Percentiles rank a stretch among this genome's conserved stretches.
phyloP scores from a whole-genome alignment of 140 eudicot species.

The Flaveria floridana region DNA sequence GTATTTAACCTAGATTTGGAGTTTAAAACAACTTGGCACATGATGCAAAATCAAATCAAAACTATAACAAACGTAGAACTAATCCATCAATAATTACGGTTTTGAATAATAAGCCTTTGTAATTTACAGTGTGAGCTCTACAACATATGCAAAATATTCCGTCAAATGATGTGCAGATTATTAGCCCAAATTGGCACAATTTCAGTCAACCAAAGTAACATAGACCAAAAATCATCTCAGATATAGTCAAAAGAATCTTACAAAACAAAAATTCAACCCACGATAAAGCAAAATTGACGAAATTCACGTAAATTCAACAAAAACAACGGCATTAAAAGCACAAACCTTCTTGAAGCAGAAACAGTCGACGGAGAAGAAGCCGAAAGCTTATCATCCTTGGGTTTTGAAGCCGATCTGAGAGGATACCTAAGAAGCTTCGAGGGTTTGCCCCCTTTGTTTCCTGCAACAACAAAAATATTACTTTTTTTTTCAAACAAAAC shows the following conservation, averaged over 20 bases:
- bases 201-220: background rate
- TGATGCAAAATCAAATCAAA: background rate
- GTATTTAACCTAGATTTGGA: background rate
- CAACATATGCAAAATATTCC: background rate
- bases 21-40: background rate
- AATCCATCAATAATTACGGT: background rate
- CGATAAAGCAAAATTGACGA: background rate
- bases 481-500: background rate
- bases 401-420: conserved; percentile 59
- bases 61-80: background rate
- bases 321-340: background rate
- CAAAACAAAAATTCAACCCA: background rate
- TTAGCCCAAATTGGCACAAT: background rate
- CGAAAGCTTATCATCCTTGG: conserved; percentile 53
- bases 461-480: conserved; percentile 23
- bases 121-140: too few relatives aligned
- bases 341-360: conserved; percentile 51
- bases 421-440: conserved; percentile 62
- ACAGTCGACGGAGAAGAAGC: conserved; percentile 36
- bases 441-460: conserved; percentile 35
- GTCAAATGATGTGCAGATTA: background rate
- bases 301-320: background rate
- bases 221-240: background rate
- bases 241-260: background rate
- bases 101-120: background rate